Percentiles rank a stretch among this genome's conserved stretches.
Evolutionary conservation across 2,329 filamentous ascomycete species (phyloP).

Genomic region (Colletotrichum nymphaeae): DNA sequence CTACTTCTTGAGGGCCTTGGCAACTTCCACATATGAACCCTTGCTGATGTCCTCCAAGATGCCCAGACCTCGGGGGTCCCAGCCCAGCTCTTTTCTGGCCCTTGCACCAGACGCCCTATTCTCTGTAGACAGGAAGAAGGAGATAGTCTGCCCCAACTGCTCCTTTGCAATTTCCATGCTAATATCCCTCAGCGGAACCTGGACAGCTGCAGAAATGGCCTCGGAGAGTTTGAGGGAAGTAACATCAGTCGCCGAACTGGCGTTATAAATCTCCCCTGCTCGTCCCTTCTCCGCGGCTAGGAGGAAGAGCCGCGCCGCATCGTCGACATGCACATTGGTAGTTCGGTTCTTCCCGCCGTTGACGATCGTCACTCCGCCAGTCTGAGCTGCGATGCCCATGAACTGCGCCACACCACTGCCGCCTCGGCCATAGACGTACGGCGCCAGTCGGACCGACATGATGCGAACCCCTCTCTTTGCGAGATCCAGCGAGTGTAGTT

Average conservation of each 20-base stretch:
- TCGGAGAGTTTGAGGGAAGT: slow-evolving; percentile 43
- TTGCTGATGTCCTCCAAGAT: slow-evolving; percentile 47
- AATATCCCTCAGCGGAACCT: slow-evolving; percentile 39
- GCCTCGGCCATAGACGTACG: slow-evolving; percentile 56
- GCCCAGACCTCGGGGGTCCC: slow-evolving; percentile 46
- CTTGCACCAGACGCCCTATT: slow-evolving; percentile 50
- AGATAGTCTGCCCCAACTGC: slow-evolving; percentile 45
- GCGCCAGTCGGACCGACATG: slow-evolving; percentile 51
- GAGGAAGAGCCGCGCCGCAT: slow-evolving; percentile 54
- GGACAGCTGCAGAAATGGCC: slow-evolving; percentile 40
- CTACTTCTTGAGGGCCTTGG: slow-evolving; percentile 26
- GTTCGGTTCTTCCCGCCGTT: slow-evolving; percentile 43
- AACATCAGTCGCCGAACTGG: slow-evolving; percentile 43
- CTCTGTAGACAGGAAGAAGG: slow-evolving; percentile 46
- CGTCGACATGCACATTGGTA: slow-evolving; percentile 53
- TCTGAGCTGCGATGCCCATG: slow-evolving; percentile 43
- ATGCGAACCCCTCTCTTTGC: slow-evolving; percentile 47
- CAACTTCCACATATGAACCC: slow-evolving; percentile 42
- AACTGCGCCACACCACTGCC: slow-evolving; percentile 50
- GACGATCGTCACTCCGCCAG: slow-evolving; percentile 44
- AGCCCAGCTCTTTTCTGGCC: slow-evolving; percentile 51
- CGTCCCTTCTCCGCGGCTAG: slow-evolving; percentile 48
- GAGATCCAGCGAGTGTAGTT: slow-evolving; percentile 45
- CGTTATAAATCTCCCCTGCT: slow-evolving; percentile 50
- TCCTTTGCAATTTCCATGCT: slow-evolving; percentile 39